Base-by-base conservation (phyloP, 345 rosid genomes). In the Lepidium aucheri region DNA sequence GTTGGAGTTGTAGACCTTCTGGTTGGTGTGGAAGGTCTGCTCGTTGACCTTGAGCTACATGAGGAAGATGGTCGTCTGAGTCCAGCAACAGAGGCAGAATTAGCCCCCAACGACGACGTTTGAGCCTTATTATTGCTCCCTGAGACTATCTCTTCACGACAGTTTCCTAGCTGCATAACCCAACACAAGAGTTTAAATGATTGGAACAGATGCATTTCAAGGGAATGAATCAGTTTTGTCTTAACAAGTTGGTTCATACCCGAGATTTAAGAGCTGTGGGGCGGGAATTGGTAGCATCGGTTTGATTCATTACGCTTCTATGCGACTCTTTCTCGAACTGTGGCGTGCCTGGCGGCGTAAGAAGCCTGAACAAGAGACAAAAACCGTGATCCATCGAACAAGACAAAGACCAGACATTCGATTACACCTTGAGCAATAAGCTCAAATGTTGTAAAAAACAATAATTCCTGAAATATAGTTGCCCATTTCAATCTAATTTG, bases 301-400 rank as follows among this genome's bases (percentile, higher is more conserved):
- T 68, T 69, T 80, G 90, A 60, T 77, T 74, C 83, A 75, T 74
- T 16, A 65, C 57, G 2, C 73, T 73, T 70, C 77, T 83, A 42
- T 74, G 84, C 2, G 85, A 76, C 60, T 85, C 95, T 82, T 73
- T 83, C 66, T 85, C 94, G 74, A 81, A 74, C 62, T 75, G 78
- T 0, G 78, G 95, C 2, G 95, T 85, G 13, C 85, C 96, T 0
- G 98, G 98, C 8, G 98, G 98, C 9, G 95, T 82, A 16, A 92
- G 83, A 69, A 92, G 91, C 98, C 98, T 92, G 82, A 64, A 53
- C 13, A 61, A 32, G 28, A 59, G 63, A 28, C 63, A 60, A 43
- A 15, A 53, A 52, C 53, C 45, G 10, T 43, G 45, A 44, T 36
- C 6, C 4, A 24, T 15, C 14, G 3, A 34, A 43, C 6, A 34